Conservation (phyloP, 2,329 filamentous ascomycete species). For the Mycogone perniciosa region DNA sequence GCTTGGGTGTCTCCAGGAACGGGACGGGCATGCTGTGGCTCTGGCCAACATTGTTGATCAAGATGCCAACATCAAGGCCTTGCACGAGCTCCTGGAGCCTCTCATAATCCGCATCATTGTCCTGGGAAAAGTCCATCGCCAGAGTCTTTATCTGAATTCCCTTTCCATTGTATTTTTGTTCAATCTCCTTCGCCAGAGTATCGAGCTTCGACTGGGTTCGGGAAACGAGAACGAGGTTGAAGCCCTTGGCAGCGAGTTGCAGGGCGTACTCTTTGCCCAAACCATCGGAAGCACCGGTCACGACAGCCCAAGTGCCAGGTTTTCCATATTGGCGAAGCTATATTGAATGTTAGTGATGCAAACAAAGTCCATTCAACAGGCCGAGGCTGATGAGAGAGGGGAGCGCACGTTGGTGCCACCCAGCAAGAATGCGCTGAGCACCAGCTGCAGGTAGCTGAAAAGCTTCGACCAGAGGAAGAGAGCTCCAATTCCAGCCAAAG, state of each 20-base stretch:
- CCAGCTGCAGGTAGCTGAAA: slow-evolving; percentile 52
- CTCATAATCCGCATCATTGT: slow-evolving; percentile 74
- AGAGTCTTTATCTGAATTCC: slow-evolving; percentile 66
- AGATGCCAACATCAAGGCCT: slow-evolving; percentile 73
- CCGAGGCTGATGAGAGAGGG: background rate
- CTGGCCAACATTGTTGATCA: slow-evolving; percentile 96
- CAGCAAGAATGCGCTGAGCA: slow-evolving; percentile 64
- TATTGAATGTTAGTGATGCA: background rate
- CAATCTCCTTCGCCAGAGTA: slow-evolving; percentile 67
- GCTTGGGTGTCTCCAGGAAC: slow-evolving; percentile 70
- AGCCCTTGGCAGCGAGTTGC: slow-evolving; percentile 84
- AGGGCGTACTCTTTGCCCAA: slow-evolving; percentile 93
- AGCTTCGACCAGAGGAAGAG: slow-evolving; percentile 51
- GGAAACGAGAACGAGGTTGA: slow-evolving; percentile 91
- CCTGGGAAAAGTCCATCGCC: slow-evolving; percentile 85
- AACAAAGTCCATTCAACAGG: background rate
- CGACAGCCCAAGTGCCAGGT: slow-evolving; percentile 86
- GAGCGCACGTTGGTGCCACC: slow-evolving; percentile 53
- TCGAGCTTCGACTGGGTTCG: slow-evolving; percentile 91
- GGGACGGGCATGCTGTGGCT: slow-evolving; percentile 89
- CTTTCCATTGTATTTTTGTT: slow-evolving; percentile 56
- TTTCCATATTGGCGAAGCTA: slow-evolving; percentile 81
- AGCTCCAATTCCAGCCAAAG: slow-evolving; percentile 50
- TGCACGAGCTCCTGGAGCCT: slow-evolving; percentile 61
- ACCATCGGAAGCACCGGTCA: slow-evolving; percentile 93